Conservation (phyloP, 495 filamentous ascomycete species). For the Extremus antarcticus region DNA sequence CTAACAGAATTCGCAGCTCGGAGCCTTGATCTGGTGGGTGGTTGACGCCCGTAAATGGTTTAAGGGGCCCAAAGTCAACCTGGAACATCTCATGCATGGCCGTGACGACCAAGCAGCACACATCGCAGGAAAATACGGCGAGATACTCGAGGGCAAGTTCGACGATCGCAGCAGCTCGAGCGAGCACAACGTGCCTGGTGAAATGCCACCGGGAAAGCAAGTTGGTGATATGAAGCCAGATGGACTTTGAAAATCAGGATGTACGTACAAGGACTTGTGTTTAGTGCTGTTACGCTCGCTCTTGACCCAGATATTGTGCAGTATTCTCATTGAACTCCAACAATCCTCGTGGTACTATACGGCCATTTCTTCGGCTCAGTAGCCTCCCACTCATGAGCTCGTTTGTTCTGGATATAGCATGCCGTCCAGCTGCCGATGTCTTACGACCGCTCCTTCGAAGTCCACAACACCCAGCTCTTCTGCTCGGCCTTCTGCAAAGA, state of each 20-base stretch:
- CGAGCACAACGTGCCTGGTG: slow-evolving; percentile 3
- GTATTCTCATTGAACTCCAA: no score
- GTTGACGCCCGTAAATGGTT: slow-evolving; percentile 61
- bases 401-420: slow-evolving; percentile 7
- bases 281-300: no score
- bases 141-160: slow-evolving; percentile 22
- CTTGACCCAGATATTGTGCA: no score
- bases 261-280: not conserved
- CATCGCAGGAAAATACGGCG: slow-evolving; percentile 2
- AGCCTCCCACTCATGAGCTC: no score
- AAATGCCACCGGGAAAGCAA: slow-evolving; percentile 9
- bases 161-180: not conserved
- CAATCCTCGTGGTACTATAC: no score
- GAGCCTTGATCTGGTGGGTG: slow-evolving; percentile 58
- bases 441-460: slow-evolving; percentile 6
- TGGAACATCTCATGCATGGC: slow-evolving; percentile 38
- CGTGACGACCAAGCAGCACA: slow-evolving; percentile 14
- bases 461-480: not conserved
- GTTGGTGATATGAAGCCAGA: slow-evolving; percentile 13
- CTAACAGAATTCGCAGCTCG: slow-evolving; percentile 20
- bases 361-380: no score
- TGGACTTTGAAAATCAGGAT: slow-evolving; percentile 1
- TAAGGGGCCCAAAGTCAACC: slow-evolving; percentile 59
- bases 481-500: slow-evolving; percentile 3
- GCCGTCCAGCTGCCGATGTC: slow-evolving; percentile 8